A percentile compares a stretch with the other conserved stretches of the same genome.
phyloP scores from a whole-genome alignment of 2,329 filamentous ascomycete genomes.

The Colletotrichum chrysophilum region DNA sequence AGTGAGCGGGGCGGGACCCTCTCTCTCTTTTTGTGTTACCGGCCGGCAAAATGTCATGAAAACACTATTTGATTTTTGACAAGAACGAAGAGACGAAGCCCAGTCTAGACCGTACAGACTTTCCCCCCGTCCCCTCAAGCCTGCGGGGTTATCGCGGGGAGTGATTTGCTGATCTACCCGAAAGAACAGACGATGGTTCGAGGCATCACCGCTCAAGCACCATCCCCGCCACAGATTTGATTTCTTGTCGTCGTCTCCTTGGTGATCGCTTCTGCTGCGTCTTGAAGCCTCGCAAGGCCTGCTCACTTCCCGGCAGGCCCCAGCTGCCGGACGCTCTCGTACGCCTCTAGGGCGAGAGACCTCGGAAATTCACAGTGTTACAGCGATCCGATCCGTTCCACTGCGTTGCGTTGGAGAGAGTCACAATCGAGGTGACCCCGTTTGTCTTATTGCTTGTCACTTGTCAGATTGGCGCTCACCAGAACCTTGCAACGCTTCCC shows the following conservation, averaged over 20 bases:
- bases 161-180: not conserved
- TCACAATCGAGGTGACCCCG: not conserved
- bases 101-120: not conserved
- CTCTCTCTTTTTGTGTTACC: not conserved
- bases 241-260: not conserved
- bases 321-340: not conserved
- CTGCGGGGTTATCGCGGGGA: not conserved
- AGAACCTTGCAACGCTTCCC: not conserved
- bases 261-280: not conserved
- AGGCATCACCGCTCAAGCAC: not conserved
- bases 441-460: not conserved
- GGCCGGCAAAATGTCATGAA: not conserved
- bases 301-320: not conserved
- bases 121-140: not conserved
- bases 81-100: not conserved
- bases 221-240: not conserved
- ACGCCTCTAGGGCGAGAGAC: not conserved
- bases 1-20: not conserved
- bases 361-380: not conserved
- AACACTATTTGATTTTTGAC: not conserved
- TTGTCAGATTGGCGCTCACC: not conserved
- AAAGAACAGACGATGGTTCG: not conserved
- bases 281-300: not conserved
- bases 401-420: not conserved
- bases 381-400: not conserved